A percentile compares a stretch with the other conserved stretches of the same genome.
Conservation (phyloP, 805 yeast genomes). For the Metschnikowia chrysomelidarum region DNA sequence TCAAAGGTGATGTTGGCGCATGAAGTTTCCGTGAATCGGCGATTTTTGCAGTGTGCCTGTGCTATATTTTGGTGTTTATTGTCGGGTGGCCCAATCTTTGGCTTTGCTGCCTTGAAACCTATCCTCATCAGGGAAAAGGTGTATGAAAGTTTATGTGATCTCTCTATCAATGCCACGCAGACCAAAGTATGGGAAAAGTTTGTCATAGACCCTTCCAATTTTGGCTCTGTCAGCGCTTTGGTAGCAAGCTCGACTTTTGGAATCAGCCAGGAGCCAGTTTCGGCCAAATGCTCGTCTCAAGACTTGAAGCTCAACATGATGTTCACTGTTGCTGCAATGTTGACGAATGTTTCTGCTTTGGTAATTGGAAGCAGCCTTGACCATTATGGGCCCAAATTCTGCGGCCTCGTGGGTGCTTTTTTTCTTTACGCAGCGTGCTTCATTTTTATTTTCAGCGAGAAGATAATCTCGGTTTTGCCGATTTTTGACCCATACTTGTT, state of each 20-base stretch:
- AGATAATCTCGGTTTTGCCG: constrained; percentile 14
- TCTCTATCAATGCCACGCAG: constrained; percentile 15
- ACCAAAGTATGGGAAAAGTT: constrained; percentile 13
- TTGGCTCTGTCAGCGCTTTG: constrained; percentile 11
- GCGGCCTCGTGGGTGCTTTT: constrained; percentile 51
- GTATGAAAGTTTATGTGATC: constrained; percentile 42
- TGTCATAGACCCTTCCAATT: constrained; percentile 12
- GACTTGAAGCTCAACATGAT: constrained; percentile 56
- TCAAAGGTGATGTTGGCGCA: constrained; percentile 11
- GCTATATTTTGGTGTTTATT: constrained; percentile 55
- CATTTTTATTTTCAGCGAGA: constrained; percentile 43
- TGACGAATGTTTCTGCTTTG: constrained; percentile 54
- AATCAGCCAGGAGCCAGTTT: constrained; percentile 21
- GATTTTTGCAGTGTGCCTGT: constrained; percentile 41
- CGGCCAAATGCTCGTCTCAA: constrained; percentile 49
- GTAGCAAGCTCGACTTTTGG: constrained; percentile 4
- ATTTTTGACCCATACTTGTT: constrained; percentile 49
- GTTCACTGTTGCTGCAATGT: constrained; percentile 57
- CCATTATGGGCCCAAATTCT: constrained; percentile 49
- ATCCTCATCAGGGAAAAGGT: constrained; percentile 47
- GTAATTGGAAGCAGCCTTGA: constrained; percentile 50
- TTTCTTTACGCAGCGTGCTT: constrained; percentile 46
- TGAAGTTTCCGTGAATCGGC: constrained; percentile 14
- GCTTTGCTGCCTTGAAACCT: constrained; percentile 60
- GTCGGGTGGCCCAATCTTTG: constrained; percentile 59